These are phyloP conservation scores for Aspergillus kassunensis DNA, from an alignment of 495 filamentous ascomycete genomes.

Conservation along the genomic window DNA sequence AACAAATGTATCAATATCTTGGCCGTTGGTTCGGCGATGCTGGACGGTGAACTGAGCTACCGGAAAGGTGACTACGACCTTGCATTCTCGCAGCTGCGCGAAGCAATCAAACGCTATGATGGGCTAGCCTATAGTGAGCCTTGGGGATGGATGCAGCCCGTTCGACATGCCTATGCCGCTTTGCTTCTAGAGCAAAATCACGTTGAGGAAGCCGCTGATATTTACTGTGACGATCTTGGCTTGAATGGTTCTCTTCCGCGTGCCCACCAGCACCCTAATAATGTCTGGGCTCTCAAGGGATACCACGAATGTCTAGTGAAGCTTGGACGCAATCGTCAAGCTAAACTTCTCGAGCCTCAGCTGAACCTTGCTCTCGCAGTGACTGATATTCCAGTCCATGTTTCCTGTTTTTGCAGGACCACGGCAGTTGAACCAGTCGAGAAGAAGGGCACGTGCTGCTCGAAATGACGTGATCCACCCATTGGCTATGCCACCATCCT, in stretches of 20 bases:
- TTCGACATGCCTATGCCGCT: conserved; percentile 59
- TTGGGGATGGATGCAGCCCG: conserved; percentile 66
- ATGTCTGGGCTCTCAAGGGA: conserved; percentile 63
- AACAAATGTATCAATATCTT: conserved; percentile 61
- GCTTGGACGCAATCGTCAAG: conserved; percentile 45
- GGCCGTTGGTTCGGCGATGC: conserved; percentile 54
- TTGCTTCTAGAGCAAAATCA: conserved; percentile 56
- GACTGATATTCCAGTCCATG: conserved; percentile 55
- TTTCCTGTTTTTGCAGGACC: conserved; percentile 62
- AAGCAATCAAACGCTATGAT: conserved; percentile 50
- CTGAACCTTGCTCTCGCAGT: conserved; percentile 46
- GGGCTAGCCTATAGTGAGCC: conserved; percentile 58
- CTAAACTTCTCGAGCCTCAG: conserved; percentile 43
- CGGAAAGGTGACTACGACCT: conserved; percentile 49
- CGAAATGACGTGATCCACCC: too few species aligned
- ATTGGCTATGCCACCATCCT: too few species aligned
- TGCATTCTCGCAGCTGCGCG: conserved; percentile 53
- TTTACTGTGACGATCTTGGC: conserved; percentile 58
- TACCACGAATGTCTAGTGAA: conserved; percentile 55
- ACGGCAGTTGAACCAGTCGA: too few species aligned
- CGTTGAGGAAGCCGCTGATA: conserved; percentile 46
- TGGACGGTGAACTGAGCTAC: conserved; percentile 67
- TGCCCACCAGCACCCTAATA: conserved; percentile 55
- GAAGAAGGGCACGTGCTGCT: too few species aligned
- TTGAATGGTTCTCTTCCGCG: conserved; percentile 49